These are phyloP conservation scores for Myxozyma vanderwaltii DNA, from an alignment of 805 yeast species.

Conservation along the genomic window DNA sequence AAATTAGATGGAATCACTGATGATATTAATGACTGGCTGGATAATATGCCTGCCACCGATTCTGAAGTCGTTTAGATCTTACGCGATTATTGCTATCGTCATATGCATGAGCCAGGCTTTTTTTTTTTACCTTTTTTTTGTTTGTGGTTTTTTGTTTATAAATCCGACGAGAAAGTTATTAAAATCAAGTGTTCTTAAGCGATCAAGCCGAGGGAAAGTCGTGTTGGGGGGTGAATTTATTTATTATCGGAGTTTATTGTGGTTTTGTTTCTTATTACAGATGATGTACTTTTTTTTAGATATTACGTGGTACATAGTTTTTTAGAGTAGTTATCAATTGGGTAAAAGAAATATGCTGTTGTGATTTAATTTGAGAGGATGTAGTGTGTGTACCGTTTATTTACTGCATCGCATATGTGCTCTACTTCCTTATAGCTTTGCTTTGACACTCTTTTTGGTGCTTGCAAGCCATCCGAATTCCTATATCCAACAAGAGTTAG, in stretches of 20 bases:
- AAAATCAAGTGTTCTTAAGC: no score
- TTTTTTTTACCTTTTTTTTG: not conserved
- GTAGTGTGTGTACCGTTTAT: no score
- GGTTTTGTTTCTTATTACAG: not conserved
- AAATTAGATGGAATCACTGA: slow-evolving; percentile 17
- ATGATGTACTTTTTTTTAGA: not conserved
- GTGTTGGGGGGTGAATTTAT: not conserved
- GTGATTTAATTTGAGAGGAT: not conserved
- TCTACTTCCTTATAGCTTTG: not conserved
- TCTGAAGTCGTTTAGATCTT: not conserved
- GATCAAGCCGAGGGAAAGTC: not conserved
- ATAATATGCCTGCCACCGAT: slow-evolving; percentile 7
- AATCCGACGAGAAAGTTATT: not conserved
- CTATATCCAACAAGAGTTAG: not conserved
- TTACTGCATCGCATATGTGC: not conserved
- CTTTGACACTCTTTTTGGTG: slow-evolving; percentile 41
- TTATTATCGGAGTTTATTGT: not conserved
- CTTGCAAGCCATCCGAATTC: slow-evolving; percentile 72
- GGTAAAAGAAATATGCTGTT: not conserved
- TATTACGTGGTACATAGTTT: not conserved
- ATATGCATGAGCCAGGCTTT: no score
- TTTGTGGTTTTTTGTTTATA: not conserved
- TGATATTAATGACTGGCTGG: slow-evolving; percentile 22
- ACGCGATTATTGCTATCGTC: no score
- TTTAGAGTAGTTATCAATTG: not conserved